Evolutionary conservation across 2,329 filamentous ascomycete species (phyloP).

Genomic region (Sarocladium oryzae): DNA sequence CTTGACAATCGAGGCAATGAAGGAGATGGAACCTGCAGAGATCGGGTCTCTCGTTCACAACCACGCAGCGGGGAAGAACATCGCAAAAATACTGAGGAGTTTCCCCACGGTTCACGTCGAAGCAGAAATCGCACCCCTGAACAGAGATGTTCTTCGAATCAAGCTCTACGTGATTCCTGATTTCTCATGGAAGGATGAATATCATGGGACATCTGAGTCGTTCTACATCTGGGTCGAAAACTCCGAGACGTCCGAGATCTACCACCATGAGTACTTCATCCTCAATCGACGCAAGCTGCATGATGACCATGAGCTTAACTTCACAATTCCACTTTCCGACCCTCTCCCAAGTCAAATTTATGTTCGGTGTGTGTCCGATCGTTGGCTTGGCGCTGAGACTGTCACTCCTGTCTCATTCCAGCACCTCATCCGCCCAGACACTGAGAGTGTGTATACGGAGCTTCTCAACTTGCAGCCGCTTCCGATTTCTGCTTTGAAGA

Average conservation of each 20-base stretch:
- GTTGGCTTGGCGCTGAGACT: conserved; percentile 95
- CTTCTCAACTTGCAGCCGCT: conserved; percentile 86
- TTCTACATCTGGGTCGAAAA: conserved; percentile 99
- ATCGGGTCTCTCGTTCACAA: conserved; percentile 92
- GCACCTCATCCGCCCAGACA: conserved; percentile 93
- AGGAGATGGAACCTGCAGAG: conserved; percentile 89
- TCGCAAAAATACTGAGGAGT: conserved; percentile 75
- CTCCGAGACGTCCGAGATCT: conserved; percentile 94
- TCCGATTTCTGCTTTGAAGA: conserved; percentile 79
- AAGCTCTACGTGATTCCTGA: conserved; percentile 80
- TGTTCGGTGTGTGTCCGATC: conserved; percentile 85
- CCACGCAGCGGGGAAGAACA: conserved; percentile 73
- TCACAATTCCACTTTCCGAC: conserved; percentile 91
- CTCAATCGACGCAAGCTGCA: conserved; percentile 82
- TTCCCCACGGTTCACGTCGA: conserved; percentile 91
- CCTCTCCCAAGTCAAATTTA: conserved; percentile 95
- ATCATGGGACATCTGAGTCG: conserved; percentile 90
- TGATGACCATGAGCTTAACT: conserved; percentile 96
- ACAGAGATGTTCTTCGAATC: conserved; percentile 90
- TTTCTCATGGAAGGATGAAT: conserved; percentile 88
- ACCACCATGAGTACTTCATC: conserved; percentile 96
- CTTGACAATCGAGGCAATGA: conserved; percentile 71
- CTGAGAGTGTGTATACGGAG: conserved; percentile 95
- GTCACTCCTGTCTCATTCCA: conserved; percentile 95
- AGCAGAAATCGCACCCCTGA: conserved; percentile 89